phyloP scores from a whole-genome alignment of 352 stramenopile species.

The Phytophthora pisi region DNA sequence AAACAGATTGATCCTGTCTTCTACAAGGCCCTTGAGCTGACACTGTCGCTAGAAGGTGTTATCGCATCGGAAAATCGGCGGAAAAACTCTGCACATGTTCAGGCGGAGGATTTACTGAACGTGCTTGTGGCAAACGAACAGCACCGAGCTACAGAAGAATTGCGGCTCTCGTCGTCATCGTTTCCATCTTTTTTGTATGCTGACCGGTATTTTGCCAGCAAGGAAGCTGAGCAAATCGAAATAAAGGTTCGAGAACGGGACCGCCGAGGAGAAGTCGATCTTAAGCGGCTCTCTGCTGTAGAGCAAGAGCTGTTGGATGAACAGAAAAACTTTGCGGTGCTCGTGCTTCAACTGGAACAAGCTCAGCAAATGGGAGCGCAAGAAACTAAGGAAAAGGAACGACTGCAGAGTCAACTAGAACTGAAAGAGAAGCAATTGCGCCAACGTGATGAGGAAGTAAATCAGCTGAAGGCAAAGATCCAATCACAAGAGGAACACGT shows the following conservation, averaged over 20 bases:
- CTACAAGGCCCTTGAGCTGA: conserved; percentile 38
- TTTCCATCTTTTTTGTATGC: conserved; percentile 66
- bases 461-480: conserved; percentile 26
- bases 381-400: conserved; percentile 10
- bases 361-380: conserved; percentile 30
- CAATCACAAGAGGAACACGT: conserved; percentile 62
- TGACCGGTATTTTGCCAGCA: conserved; percentile 45
- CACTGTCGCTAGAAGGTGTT: conserved; percentile 21
- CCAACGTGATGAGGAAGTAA: conserved; percentile 18
- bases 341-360: conserved; percentile 69
- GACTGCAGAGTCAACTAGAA: neutral
- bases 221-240: conserved; percentile 36
- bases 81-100: conserved; percentile 9
- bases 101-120: conserved; percentile 23
- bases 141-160: conserved; percentile 14
- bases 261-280: conserved; percentile 37
- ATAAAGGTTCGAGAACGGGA: conserved; percentile 32
- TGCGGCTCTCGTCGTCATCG: conserved; percentile 4
- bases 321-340: conserved; percentile 68
- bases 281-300: conserved; percentile 64
- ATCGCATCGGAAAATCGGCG: conserved; percentile 1
- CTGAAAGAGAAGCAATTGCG: conserved; percentile 12
- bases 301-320: conserved; percentile 73
- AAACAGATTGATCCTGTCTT: conserved; percentile 58
- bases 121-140: conserved; percentile 37